These are phyloP conservation scores for Chrysoporthe cubensis DNA, from an alignment of 2,329 filamentous ascomycete genomes.

Conservation along the genomic window DNA sequence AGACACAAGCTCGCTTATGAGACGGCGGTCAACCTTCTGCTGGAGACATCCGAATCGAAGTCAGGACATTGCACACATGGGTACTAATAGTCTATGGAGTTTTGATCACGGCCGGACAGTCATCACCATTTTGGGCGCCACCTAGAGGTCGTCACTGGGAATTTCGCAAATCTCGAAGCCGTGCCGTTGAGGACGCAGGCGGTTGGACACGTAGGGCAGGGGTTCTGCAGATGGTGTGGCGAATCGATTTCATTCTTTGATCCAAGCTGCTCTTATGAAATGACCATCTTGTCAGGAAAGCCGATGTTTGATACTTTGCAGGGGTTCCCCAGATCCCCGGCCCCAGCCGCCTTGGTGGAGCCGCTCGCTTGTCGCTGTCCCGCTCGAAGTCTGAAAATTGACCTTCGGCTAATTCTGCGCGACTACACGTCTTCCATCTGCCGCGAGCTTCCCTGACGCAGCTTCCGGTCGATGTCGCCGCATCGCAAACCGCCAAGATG, in stretches of 20 bases:
- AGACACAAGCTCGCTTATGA: neutral
- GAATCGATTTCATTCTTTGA: no score
- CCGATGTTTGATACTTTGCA: neutral
- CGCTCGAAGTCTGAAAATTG: constrained; percentile 14
- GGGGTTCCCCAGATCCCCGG: neutral
- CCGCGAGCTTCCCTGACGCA: neutral
- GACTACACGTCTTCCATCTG: neutral
- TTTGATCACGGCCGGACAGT: neutral
- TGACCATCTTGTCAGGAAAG: no score
- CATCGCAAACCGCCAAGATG: constrained; percentile 59
- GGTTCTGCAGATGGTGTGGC: no score
- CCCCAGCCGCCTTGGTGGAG: neutral
- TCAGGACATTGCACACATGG: neutral
- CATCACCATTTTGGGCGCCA: neutral
- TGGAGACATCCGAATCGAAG: neutral
- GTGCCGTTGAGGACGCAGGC: no score
- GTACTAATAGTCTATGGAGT: neutral
- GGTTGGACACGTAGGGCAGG: no score
- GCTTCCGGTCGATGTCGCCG: constrained; percentile 19
- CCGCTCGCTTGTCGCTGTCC: constrained; percentile 14
- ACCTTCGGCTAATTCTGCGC: constrained; percentile 18
- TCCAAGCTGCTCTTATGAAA: no score
- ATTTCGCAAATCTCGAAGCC: no score
- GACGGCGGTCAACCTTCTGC: neutral
- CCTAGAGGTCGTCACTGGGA: neutral